Evolutionary conservation across 345 rosid genomes (phyloP).

Genomic region (Pugionium dolabratum): DNA sequence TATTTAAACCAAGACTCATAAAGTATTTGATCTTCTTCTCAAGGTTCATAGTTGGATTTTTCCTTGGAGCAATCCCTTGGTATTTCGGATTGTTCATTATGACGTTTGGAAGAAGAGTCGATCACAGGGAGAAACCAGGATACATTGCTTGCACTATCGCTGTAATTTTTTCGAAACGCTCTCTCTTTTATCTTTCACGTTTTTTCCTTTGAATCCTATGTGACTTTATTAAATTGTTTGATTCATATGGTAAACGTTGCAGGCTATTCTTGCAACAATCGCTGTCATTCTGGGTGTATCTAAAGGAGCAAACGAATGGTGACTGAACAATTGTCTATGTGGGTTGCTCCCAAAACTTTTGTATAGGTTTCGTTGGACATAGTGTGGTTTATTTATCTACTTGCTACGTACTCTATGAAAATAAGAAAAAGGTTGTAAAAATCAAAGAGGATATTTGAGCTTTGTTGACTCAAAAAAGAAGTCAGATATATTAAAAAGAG

Average conservation of each 20-base stretch:
- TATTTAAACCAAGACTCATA: background rate
- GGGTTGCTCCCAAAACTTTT: no score
- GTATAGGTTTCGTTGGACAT: background rate
- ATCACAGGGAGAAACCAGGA: conserved; percentile 88
- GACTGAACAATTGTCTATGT: no score
- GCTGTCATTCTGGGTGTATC: no score
- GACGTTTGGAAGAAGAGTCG: conserved; percentile 66
- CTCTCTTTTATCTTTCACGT: background rate
- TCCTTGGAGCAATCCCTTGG: conserved; percentile 89
- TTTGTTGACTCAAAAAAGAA: conserved; percentile 5
- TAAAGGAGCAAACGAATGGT: no score
- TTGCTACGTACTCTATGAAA: background rate
- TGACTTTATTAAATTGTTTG: no score
- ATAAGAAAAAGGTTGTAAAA: conserved; percentile 1
- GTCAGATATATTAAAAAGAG: background rate
- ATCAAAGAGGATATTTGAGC: conserved; percentile 6
- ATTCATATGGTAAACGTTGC: no score
- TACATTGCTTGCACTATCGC: conserved; percentile 84
- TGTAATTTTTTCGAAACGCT: conserved; percentile 45
- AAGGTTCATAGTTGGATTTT: conserved; percentile 86
- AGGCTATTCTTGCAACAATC: no score
- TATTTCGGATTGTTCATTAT: conserved; percentile 66
- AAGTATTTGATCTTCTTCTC: conserved; percentile 18
- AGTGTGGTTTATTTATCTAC: conserved; percentile 23
- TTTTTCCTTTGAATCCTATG: no score